Evolutionary conservation across 768 basidiomycete genomes (phyloP).

Genomic region (Kwoniella sp.): DNA sequence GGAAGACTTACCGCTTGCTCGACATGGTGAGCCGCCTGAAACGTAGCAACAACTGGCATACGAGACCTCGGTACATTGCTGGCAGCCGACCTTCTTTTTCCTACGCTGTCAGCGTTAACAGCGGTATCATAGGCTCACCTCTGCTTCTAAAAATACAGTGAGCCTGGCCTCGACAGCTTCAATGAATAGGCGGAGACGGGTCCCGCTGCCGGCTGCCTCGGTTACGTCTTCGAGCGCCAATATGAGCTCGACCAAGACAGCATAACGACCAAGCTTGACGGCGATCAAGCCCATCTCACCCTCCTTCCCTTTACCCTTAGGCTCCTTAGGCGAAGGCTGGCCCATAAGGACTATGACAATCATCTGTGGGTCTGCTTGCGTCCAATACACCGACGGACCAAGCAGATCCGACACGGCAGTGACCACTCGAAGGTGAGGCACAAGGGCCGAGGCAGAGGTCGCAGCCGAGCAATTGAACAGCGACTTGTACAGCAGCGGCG

Average conservation of each 20-base stretch:
- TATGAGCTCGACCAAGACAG: conserved; percentile 28
- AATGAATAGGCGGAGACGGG: conserved; percentile 19
- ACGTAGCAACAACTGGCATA: conserved; percentile 22
- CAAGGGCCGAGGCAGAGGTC: conserved; percentile 3
- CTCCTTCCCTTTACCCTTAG: conserved; percentile 30
- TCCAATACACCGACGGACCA: conserved; percentile 27
- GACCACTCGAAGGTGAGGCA: conserved; percentile 15
- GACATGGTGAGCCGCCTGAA: conserved; percentile 28
- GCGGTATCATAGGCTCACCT: conserved; percentile 3
- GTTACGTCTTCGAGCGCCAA: conserved; percentile 17
- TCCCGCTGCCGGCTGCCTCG: conserved; percentile 5
- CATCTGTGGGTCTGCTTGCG: conserved; percentile 39
- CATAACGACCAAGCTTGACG: conserved; percentile 38
- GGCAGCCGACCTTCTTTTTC: conserved; percentile 26
- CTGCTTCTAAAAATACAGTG: conserved; percentile 19
- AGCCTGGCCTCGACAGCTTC: conserved; percentile 28
- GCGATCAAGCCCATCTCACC: conserved; percentile 8
- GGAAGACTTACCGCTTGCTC: conserved; percentile 17
- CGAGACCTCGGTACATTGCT: conserved; percentile 15
- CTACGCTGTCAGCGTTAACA: not conserved
- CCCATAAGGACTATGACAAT: conserved; percentile 37
- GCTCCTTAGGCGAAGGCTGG: conserved; percentile 17
- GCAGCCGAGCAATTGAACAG: conserved; percentile 37
- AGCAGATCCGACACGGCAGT: conserved; percentile 6
- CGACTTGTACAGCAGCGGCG: conserved; percentile 36